Evolutionary conservation across 306 rosid genomes (phyloP), one percentile per base, ranked within the genome.

Genomic region (Glycine tomentella): DNA sequence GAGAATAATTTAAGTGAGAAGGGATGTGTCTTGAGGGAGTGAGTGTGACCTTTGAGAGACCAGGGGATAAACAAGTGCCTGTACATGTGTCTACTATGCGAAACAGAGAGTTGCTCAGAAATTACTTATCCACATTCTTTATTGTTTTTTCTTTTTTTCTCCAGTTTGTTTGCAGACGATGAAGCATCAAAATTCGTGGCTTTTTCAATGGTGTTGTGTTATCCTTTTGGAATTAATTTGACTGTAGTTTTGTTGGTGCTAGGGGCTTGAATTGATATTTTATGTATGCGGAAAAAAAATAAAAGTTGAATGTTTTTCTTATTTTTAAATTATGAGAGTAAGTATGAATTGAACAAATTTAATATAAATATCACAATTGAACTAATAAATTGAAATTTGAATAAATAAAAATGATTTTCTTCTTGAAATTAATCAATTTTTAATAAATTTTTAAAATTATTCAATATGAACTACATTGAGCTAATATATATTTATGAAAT

Each of bases 31-130:
- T 51, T n/a, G 50, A 69, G 65, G 65, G 66, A 59, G 20, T 25
- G 66, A 59, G 16, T 20, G 82, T 55, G 82, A 69, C 76, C 81
- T 33, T 57, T 74, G 79, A 78, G 67, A 77, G 71, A 55, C 78
- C 73, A 17, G 83, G 61, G 87, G 83, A 75, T 72, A 72, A 66
- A 81, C 57, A 55, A 10, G 58, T 66, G 62, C 16, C 69, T 75
- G 82, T 71, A 61, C 68, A 64, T 73, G 58, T 70, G 87, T 67
- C 83, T 45, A 66, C 74, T 8, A 70, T 63, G 75, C 72, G 58
- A 36, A 57, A 77, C 74, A 61, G 16, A 45, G 65, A 69, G 8
- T 40, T 78, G 59, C 51, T 66, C 87, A 76, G 78, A 59, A 59
- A 78, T 78, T 31, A 72, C 80, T 55, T 49, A 11, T 53, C 3